Base-by-base conservation (phyloP, 805 yeast species). In the Osmozyma mogii region DNA sequence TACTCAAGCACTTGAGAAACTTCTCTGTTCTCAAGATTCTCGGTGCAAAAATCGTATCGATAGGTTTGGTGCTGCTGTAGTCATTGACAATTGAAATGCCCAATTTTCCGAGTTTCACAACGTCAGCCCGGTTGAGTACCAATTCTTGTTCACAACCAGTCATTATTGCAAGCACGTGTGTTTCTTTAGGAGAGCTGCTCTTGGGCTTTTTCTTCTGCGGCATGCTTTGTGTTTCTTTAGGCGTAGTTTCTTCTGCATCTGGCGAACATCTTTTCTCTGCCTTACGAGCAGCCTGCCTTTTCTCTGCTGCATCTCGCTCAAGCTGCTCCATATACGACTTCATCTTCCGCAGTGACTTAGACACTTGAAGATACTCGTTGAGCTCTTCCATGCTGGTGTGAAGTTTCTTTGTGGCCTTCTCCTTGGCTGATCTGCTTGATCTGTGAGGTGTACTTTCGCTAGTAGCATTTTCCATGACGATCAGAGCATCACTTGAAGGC, bases 11-110 rank as follows among this genome's bases (percentile, higher is more conserved):
- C 24, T 71, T 69, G 31, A 89, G 63, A 45, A 89, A 88, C 55
- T 89, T 92, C 34, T 82, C 95, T 0, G 97, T 89, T 40, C 96
- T 64, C 43, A 82, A 49, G n/a, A 81, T 65, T 36, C 75, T 75
- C 1, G 96, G 95, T 0, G 96, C 88, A 8, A 88, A 72, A 8
- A 82, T 55, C 0, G 72, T 54, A 43, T 74, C 71, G 30, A 50
- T 44, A 7, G 29, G 29, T 25, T 65, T 52, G 27, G 61, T 64
- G 5, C 70, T 37, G 11, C 61, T 54, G 6, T 61, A 61, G 3
- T 68, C 72, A 9, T 64, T 55, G 11, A 60, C 51, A 2, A 82
- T 55, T 15, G 56, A 54, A 17, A 88, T 69, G 0, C 95, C 95
- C 8, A 75, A 44, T n/a, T 54, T 53, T 11, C 54, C 47, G 21